These are phyloP conservation scores for Leccinum disarticulatum DNA, from an alignment of 768 basidiomycete genomes.

Conservation along the genomic window DNA sequence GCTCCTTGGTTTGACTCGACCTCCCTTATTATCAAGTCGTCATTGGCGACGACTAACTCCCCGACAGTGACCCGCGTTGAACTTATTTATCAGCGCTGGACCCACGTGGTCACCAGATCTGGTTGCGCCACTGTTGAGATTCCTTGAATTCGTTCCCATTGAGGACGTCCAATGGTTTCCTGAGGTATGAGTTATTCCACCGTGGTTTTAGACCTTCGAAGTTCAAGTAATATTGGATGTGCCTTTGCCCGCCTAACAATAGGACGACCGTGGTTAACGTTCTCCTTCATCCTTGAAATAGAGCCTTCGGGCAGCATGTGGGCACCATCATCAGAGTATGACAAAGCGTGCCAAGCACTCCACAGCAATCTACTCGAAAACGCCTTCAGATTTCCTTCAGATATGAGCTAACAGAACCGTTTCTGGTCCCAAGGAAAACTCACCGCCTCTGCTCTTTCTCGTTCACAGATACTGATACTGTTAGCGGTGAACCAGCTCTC, in stretches of 20 bases:
- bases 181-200: neutral
- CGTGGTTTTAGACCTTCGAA: neutral
- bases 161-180: neutral
- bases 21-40: neutral
- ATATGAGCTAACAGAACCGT: neutral
- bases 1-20: neutral
- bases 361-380: neutral
- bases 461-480: neutral
- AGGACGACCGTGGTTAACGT: neutral
- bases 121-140: neutral
- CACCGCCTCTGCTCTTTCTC: neutral
- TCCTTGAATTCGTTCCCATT: neutral
- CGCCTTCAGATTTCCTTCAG: neutral
- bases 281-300: neutral
- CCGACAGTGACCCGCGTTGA: neutral
- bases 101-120: neutral
- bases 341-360: neutral
- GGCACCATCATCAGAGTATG: neutral
- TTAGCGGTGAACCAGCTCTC: neutral
- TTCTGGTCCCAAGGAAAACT: neutral
- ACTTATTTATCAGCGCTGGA: neutral
- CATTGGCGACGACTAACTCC: neutral
- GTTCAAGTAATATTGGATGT: neutral
- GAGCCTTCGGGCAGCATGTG: neutral
- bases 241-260: neutral